Evolutionary conservation across 2,329 filamentous ascomycete species (phyloP), one percentile per base, ranked within the genome.

Genomic region (Neonectria punicea): DNA sequence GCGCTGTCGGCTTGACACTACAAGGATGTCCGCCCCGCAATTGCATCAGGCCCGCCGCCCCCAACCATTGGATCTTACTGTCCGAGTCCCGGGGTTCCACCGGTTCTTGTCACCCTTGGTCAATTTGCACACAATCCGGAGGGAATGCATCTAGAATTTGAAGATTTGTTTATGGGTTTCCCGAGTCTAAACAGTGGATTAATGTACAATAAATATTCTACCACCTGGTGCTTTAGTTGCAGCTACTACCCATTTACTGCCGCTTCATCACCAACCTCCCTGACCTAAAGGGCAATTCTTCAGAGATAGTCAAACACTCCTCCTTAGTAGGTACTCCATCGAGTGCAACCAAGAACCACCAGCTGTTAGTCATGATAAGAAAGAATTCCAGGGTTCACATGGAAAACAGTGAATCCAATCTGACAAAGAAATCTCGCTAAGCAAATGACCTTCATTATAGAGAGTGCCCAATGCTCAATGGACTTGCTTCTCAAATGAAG

Each of bases 21-120:
- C 46, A 41, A n/a, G 32, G 51, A 13, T 54, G 51, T n/a, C 34
- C 18, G 51, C 51, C 51, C 51, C 51, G 51, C 51, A 54, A 14
- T 22, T 41, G 34, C 34, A 41, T 25, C 51, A 22, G 20, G 13
- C 20, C 51, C 36, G 36, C 49, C 30, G 28, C 39, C 39, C 39
- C n/a, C 39, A 20, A 11, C n/a, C n/a, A 43, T n/a, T 39, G 14
- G 14, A 39, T 39, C 36, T 39, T 16, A 39, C 14, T 39, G 36
- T 39, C 36, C 36, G 36, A 2, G 6, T n/a, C 14, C 36, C 36
- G 10, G 28, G n/a, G 47, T 34, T 25, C 49, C 47, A 13, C 34
- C 34, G 34, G 14, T 41, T n/a, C 6, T 46, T 13, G 6, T 32
- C 25, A 44, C 10, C 34, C 53, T 34, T 10, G 2, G 34, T 22